Evolutionary conservation across 345 rosid species (phyloP).

Genomic region (Boechera stricta): DNA sequence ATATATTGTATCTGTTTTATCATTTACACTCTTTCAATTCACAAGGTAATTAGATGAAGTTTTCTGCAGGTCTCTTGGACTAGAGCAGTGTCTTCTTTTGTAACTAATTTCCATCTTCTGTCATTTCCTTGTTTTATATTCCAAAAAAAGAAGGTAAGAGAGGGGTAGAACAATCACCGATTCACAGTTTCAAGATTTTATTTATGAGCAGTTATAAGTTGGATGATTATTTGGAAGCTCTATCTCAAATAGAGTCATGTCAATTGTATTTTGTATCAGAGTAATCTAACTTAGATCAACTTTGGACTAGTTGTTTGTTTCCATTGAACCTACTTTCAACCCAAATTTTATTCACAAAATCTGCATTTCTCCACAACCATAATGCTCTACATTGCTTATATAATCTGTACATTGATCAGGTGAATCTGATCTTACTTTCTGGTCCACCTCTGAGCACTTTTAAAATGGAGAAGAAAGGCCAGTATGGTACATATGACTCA

Average conservation of each 20-base stretch:
- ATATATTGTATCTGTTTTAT: not conserved
- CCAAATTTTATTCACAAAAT: conserved; percentile 41
- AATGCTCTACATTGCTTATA: conserved; percentile 27
- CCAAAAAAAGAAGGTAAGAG: conserved; percentile 9
- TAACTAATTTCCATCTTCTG: conserved; percentile 4
- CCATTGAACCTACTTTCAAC: conserved; percentile 43
- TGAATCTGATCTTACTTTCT: conserved; percentile 31
- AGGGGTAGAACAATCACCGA: conserved; percentile 8
- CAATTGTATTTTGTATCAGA: conserved; percentile 30
- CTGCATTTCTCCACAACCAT: conserved; percentile 40
- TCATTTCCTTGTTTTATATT: not conserved
- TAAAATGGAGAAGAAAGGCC: conserved; percentile 63
- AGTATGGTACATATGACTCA: conserved; percentile 44
- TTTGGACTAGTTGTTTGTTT: conserved; percentile 28
- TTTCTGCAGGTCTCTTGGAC: conserved; percentile 27
- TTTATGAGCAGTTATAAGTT: conserved; percentile 22
- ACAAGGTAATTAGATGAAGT: conserved; percentile 15
- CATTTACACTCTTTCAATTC: conserved; percentile 14
- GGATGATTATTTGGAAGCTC: conserved; percentile 7
- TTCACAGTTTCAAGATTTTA: not conserved
- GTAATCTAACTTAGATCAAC: conserved; percentile 34
- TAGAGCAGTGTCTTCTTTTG: conserved; percentile 21
- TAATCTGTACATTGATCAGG: conserved; percentile 30
- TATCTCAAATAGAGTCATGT: conserved; percentile 31
- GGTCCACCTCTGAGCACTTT: conserved; percentile 31